phyloP scores from a whole-genome alignment of 148 eudicot genomes.

The Cornus kousa region DNA sequence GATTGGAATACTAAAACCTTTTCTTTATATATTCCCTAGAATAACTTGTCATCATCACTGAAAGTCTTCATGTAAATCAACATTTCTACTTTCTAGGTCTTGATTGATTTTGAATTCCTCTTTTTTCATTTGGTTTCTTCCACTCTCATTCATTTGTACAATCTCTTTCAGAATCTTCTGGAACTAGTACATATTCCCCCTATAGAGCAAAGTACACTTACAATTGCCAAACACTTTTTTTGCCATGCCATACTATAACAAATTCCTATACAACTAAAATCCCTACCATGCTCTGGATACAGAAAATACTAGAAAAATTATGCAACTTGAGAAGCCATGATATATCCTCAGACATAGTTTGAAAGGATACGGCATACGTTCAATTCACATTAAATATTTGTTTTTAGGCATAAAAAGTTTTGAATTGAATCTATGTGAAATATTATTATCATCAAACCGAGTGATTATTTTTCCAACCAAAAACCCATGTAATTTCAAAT shows the following conservation, averaged over 20 bases:
- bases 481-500: no score
- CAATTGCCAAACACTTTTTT: neutral
- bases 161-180: neutral
- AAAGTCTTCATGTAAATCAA: conserved; percentile 8
- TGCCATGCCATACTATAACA: neutral
- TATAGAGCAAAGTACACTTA: neutral
- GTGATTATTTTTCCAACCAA: no score
- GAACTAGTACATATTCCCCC: conserved; percentile 11
- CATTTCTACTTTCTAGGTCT: neutral
- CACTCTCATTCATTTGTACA: neutral
- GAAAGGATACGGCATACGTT: no score
- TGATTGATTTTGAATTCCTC: neutral
- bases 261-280: neutral
- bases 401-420: no score
- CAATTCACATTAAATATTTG: no score
- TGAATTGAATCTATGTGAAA: neutral
- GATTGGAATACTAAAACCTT: conserved; percentile 24
- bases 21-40: conserved; percentile 24
- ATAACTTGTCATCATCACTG: conserved; percentile 9
- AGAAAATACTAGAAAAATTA: neutral
- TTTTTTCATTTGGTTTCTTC: neutral
- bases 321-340: neutral
- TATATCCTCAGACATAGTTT: no score
- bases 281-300: neutral
- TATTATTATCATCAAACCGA: no score